A percentile compares a stretch with the other conserved stretches of the same genome.
Evolutionary conservation across 2,329 filamentous ascomycete genomes (phyloP).

Genomic region (Penicillium brasilianum): DNA sequence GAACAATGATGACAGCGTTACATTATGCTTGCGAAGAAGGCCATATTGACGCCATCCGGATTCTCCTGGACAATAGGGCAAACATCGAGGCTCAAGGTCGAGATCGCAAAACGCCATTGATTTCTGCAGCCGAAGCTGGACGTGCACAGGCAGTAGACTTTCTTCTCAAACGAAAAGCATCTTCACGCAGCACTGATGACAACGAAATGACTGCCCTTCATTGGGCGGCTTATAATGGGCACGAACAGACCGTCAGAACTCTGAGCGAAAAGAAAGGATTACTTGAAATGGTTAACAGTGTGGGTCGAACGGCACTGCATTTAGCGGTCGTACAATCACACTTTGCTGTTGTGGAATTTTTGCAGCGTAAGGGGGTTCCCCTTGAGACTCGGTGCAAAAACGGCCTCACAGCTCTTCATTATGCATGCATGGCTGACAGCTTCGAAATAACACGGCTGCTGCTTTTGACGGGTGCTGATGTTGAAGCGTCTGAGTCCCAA

Average conservation of each 20-base stretch:
- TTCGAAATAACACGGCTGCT: constrained; percentile 40
- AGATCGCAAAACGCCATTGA: constrained; percentile 43
- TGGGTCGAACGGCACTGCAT: constrained; percentile 44
- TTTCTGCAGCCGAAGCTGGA: constrained; percentile 43
- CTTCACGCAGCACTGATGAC: constrained; percentile 35
- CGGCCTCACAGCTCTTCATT: constrained; percentile 43
- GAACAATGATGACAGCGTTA: constrained; percentile 42
- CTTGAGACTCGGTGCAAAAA: constrained; percentile 38
- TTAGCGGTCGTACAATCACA: constrained; percentile 42
- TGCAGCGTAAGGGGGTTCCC: constrained; percentile 40
- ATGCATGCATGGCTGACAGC: constrained; percentile 42
- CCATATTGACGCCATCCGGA: constrained; percentile 31
- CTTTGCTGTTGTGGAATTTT: constrained; percentile 45
- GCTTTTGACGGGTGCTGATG: constrained; percentile 39
- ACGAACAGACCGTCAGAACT: constrained; percentile 42
- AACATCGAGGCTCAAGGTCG: constrained; percentile 39
- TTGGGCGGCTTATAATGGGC: constrained; percentile 47
- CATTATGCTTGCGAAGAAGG: constrained; percentile 44
- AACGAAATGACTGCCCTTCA: constrained; percentile 45
- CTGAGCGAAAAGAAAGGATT: constrained; percentile 39
- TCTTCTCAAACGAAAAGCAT: constrained; percentile 42
- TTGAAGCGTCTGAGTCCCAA: constrained; percentile 40
- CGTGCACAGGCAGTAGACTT: constrained; percentile 34
- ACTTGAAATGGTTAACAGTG: constrained; percentile 34
- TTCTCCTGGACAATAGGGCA: constrained; percentile 41